Percentiles rank a stretch among this genome's conserved stretches.
Evolutionary conservation across 306 rosid genomes (phyloP).

Genomic region (Luffa aegyptiaca): DNA sequence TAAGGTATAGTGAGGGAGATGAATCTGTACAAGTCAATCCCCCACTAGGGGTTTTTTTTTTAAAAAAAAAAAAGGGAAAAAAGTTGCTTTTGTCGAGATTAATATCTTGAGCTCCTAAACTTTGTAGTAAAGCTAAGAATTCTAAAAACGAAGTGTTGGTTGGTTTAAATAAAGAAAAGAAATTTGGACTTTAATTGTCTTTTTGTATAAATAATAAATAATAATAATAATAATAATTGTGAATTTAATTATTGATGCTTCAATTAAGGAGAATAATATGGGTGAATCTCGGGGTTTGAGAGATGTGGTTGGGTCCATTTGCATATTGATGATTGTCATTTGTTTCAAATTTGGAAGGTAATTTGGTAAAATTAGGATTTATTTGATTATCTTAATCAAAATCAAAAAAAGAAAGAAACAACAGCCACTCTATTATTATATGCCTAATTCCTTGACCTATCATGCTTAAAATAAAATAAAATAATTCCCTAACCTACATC

Average conservation of each 20-base stretch:
- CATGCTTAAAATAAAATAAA: too few relatives aligned
- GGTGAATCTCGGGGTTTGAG: not conserved
- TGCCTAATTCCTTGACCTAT: not conserved
- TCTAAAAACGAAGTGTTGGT: not conserved
- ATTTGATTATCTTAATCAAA: not conserved
- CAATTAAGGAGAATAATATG: not conserved
- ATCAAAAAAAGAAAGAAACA: too few relatives aligned
- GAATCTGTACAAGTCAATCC: not conserved
- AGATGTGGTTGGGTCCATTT: not conserved
- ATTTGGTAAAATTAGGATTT: not conserved
- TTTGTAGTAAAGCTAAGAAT: not conserved
- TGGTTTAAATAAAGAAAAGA: not conserved
- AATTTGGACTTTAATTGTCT: conserved; percentile 1
- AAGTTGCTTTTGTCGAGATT: not conserved
- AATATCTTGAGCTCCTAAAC: not conserved
- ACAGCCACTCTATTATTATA: not conserved
- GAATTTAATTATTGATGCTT: not conserved
- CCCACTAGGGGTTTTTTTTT: not conserved
- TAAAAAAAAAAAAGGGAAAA: not conserved
- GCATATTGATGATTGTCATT: not conserved
- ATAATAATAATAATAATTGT: not conserved
- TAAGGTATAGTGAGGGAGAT: not conserved
- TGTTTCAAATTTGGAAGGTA: not conserved
- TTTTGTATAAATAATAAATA: not conserved
- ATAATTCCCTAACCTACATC: not conserved